Conservation (phyloP, 768 basidiomycete species). For the Termitomyces bulborhizus region DNA sequence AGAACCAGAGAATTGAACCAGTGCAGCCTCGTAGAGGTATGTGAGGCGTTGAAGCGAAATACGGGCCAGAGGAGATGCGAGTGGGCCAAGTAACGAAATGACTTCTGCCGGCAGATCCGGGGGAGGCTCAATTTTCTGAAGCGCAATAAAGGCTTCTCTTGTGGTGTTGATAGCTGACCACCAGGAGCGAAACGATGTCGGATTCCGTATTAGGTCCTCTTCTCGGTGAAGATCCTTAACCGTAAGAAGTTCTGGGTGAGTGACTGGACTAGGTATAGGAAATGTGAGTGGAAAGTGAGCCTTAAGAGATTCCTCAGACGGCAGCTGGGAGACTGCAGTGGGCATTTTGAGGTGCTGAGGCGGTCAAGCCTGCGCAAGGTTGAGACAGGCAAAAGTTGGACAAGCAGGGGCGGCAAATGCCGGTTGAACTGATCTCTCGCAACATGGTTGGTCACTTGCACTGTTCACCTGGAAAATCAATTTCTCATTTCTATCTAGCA, state of each 20-base stretch:
- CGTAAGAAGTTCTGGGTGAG: conserved; percentile 70
- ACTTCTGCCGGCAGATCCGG: conserved; percentile 43
- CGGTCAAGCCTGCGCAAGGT: background rate
- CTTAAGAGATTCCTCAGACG: conserved; percentile 41
- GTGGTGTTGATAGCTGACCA: conserved; percentile 78
- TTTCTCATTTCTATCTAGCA: conserved; percentile 41
- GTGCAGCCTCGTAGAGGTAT: conserved; percentile 91
- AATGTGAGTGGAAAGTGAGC: conserved; percentile 77
- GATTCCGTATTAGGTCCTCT: conserved; percentile 91
- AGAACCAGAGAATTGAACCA: conserved; percentile 79
- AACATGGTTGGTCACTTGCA: conserved; percentile 13
- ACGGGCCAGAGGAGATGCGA: conserved; percentile 68
- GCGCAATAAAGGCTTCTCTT: conserved; percentile 54
- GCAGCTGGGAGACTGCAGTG: conserved; percentile 42
- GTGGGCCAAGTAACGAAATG: conserved; percentile 64
- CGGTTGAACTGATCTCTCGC: conserved; percentile 1
- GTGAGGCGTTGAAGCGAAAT: conserved; percentile 77
- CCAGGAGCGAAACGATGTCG: conserved; percentile 89
- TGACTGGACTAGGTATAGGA: conserved; percentile 77
- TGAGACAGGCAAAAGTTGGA: background rate
- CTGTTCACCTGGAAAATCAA: background rate
- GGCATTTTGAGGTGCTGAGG: conserved; percentile 37
- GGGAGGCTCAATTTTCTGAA: conserved; percentile 51
- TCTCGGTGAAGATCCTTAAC: conserved; percentile 79
- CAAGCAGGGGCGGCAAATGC: background rate